A percentile compares a stretch with the other conserved stretches of the same genome.
Conservation (phyloP, 2,329 filamentous ascomycete genomes). For the Cladorrhinum sp. region DNA sequence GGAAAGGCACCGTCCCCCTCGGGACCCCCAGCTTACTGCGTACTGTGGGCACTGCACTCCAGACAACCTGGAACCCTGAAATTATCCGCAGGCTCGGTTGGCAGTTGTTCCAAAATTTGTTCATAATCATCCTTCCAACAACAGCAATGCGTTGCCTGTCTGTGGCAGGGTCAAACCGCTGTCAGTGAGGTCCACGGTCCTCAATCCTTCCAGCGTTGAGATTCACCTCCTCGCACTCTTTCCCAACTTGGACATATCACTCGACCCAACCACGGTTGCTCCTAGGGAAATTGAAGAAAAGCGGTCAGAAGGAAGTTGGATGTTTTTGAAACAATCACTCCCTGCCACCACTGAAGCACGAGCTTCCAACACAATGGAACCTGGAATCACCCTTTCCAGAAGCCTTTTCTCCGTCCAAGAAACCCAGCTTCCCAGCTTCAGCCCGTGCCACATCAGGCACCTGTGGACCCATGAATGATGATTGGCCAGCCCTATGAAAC, state of each 20-base stretch:
- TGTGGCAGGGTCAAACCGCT: too few species aligned
- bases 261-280: not conserved
- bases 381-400: too few species aligned
- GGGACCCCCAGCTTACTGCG: not conserved
- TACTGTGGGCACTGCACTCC: not conserved
- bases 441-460: too few species aligned
- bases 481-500: not conserved
- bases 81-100: not conserved
- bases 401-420: not conserved
- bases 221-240: not conserved
- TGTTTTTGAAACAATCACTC: not conserved
- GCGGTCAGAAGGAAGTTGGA: not conserved
- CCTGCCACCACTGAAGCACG: too few species aligned
- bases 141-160: not conserved
- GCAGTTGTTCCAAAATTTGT: not conserved
- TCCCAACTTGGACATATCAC: not conserved
- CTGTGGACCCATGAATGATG: not conserved
- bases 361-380: too few species aligned
- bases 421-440: not conserved
- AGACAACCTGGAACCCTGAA: not conserved
- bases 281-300: not conserved
- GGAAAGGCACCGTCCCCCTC: not conserved
- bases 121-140: not conserved
- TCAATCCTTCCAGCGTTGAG: too few species aligned
- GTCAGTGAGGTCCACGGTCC: not conserved